Evolutionary conservation across 139 green algal species (phyloP), one percentile per base, ranked within the genome.

Genomic region (Chlorella sp.): DNA sequence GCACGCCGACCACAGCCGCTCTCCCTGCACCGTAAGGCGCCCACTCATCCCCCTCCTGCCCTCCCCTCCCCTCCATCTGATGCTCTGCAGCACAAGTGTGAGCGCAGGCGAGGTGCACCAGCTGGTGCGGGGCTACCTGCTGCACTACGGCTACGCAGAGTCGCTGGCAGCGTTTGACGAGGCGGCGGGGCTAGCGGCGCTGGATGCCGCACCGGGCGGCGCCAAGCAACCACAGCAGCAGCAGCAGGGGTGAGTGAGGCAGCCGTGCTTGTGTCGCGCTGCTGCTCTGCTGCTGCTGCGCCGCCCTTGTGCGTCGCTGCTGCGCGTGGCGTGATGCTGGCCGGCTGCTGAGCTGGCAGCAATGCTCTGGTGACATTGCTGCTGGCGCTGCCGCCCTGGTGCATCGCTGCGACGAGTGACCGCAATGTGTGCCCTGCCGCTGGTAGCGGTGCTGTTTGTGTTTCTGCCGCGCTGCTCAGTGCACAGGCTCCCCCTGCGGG

Each of bases 41-140:
- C 30, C 42, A 19, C 42, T 22, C 40, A 57, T 28, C 42, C 14
- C 9, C 28, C 28, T 2, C 71, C 11, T 1, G 24, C 53, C 1
- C 53, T 15, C 12, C 71, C 85, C 28, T 1, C 39, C 68, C 81
- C 68, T 40, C 48, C 75, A 26, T 19, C 21, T 81, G 19, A 71
- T 34, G 21, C 69, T 3, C 77, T 61, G 61, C 88, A 95, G 93
- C 53, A 76, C 92, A 0, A 75, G 86, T 9, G 86, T 97, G 34
- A 53, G 91, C 3, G 39, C 93, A 0, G 90, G 90, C 14, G 87
- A 80, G 30, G 91, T 89, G 18, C 94, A 97, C 89, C 83, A 94
- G 83, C n/a, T 99, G n/a, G 96, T 98, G 42, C 94, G 94, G 14
- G 85, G 90, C 73, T 99, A 98, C 92, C 93, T 99, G 64, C 81